Percentiles rank a stretch among this genome's conserved stretches.
Evolutionary conservation across 2,329 filamentous ascomycete genomes (phyloP).

Genomic region (Emergomyces pasteurianus): DNA sequence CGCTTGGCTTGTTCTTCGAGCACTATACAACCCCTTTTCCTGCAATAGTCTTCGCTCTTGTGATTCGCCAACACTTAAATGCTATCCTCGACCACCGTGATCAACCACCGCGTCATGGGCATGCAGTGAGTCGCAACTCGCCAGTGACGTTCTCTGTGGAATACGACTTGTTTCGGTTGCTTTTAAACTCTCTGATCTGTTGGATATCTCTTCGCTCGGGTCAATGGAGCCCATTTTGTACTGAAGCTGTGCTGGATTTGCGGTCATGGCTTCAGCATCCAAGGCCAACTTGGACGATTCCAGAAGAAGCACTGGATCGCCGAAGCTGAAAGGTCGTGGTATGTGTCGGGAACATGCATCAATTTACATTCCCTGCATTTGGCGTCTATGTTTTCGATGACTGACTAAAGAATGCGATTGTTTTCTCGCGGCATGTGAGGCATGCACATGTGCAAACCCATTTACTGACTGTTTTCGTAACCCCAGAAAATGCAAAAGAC

Average conservation of each 20-base stretch:
- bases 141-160: constrained; percentile 15
- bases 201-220: constrained; percentile 18
- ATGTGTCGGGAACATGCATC: constrained; percentile 14
- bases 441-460: background rate
- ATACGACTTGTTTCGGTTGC: constrained; percentile 25
- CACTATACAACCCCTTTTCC: too few species aligned
- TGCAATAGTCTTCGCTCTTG: background rate
- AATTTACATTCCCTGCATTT: background rate
- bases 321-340: constrained; percentile 39
- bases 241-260: constrained; percentile 25
- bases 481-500: constrained; percentile 63
- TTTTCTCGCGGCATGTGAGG: background rate
- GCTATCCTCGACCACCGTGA: background rate
- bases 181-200: constrained; percentile 13
- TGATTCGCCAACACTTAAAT: background rate
- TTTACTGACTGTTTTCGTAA: constrained; percentile 2
- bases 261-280: constrained; percentile 33
- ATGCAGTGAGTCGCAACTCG: background rate
- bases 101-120: background rate
- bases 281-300: constrained; percentile 35
- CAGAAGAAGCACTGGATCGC: constrained; percentile 34
- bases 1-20: background rate
- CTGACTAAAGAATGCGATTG: background rate
- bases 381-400: background rate
- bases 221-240: constrained; percentile 30